phyloP scores from a whole-genome alignment of 768 basidiomycete genomes.

The Tulasnella sp. region DNA sequence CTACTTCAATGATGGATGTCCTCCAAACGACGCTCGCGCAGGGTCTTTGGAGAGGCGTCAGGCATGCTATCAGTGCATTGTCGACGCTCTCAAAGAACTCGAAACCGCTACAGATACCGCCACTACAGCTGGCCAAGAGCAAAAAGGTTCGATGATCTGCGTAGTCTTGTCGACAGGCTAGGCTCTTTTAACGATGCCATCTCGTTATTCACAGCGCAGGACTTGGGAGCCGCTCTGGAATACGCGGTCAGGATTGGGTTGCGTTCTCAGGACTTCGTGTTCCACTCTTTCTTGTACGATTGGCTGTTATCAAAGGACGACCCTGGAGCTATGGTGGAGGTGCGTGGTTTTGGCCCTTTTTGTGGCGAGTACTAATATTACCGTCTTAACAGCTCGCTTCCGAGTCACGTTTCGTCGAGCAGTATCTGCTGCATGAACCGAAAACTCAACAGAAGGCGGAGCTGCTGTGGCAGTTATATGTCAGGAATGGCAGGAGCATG shows the following conservation, averaged over 20 bases:
- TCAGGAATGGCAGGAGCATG: conserved; percentile 78
- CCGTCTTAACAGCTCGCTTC: background rate
- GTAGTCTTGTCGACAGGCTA: too few relatives aligned
- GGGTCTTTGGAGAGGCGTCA: conserved; percentile 49
- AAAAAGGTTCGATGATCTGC: too few relatives aligned
- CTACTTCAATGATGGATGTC: conserved; percentile 59
- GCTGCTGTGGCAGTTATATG: conserved; percentile 94
- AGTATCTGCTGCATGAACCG: conserved; percentile 75
- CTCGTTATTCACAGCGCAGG: conserved; percentile 28
- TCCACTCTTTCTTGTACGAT: conserved; percentile 89
- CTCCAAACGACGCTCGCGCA: conserved; percentile 47
- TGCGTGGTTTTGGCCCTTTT: conserved; percentile 29
- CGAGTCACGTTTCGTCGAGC: conserved; percentile 87
- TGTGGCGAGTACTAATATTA: conserved; percentile 13
- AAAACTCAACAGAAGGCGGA: conserved; percentile 72
- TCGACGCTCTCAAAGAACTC: conserved; percentile 71
- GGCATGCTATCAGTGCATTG: conserved; percentile 70
- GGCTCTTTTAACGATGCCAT: background rate
- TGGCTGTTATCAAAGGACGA: conserved; percentile 76
- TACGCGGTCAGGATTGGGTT: conserved; percentile 85
- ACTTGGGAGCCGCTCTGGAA: conserved; percentile 61
- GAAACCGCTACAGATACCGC: conserved; percentile 37
- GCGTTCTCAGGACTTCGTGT: conserved; percentile 77
- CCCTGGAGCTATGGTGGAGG: conserved; percentile 85
- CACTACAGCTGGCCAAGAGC: background rate